A percentile compares a stretch with the other conserved stretches of the same genome.
Evolutionary conservation across 306 rosid genomes (phyloP).

Genomic region (Alnus glutinosa): DNA sequence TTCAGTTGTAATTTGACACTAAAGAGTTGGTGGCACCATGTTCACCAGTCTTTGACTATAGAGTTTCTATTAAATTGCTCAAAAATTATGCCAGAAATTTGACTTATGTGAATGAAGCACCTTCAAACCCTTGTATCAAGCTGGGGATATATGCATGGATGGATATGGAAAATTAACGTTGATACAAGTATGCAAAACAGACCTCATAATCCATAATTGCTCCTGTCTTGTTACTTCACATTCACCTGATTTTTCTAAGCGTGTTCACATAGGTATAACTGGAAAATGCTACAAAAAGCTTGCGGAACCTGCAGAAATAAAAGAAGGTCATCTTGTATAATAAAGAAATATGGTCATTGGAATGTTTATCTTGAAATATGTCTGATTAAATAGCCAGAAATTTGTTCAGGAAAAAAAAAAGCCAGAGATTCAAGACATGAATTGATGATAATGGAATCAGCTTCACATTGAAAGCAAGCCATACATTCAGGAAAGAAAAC

Average conservation of each 20-base stretch:
- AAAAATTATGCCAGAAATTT: too few species aligned
- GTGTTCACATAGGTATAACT: constrained; percentile 87
- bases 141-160: not conserved
- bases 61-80: too few species aligned
- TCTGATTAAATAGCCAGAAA: too few species aligned
- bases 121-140: not conserved
- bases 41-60: too few species aligned
- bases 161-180: not conserved
- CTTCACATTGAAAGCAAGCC: constrained; percentile 18
- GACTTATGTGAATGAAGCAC: not conserved
- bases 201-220: not conserved
- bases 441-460: constrained; percentile 1
- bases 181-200: not conserved
- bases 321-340: too few species aligned
- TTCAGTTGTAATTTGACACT: not conserved
- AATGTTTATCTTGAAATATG: too few species aligned
- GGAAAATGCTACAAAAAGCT: constrained; percentile 75
- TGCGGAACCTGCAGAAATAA: constrained; percentile 49
- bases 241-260: constrained; percentile 44
- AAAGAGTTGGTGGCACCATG: too few species aligned
- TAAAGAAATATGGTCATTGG: too few species aligned
- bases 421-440: constrained; percentile 5
- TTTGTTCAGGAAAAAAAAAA: too few species aligned
- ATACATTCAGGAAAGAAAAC: constrained; percentile 4
- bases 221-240: constrained; percentile 18